Percentiles rank a stretch among this genome's conserved stretches.
phyloP scores from a whole-genome alignment of 2,329 filamentous ascomycete genomes.

The Fusarium sp. region DNA sequence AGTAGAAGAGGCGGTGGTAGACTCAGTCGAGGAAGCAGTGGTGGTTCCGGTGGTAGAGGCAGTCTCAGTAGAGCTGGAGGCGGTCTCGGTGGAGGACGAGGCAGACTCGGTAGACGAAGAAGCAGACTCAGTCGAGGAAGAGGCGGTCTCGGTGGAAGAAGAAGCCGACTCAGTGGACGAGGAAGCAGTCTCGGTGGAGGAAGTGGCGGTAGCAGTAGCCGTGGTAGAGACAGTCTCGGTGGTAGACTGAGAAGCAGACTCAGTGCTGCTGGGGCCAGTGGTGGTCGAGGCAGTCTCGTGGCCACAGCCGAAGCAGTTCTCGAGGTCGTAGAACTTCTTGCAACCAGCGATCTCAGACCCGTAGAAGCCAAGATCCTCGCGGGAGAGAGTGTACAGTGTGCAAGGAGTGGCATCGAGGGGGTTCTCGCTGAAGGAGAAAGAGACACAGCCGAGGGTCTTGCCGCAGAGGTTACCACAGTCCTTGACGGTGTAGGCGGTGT shows the following conservation, averaged over 20 bases:
- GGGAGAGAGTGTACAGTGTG: constrained; percentile 6
- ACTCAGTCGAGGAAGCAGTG: neutral
- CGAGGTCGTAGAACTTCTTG: constrained; percentile 27
- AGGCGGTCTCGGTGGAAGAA: neutral
- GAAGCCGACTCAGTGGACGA: neutral
- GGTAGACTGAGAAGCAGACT: neutral
- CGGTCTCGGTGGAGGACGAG: neutral
- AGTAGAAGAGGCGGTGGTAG: neutral
- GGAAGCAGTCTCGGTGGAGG: constrained; percentile 11
- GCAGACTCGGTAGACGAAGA: neutral
- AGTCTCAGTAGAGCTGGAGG: neutral
- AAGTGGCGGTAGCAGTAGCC: constrained; percentile 8
- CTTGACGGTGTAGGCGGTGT: neutral
- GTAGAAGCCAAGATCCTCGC: neutral
- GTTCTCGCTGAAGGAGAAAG: constrained; percentile 19
- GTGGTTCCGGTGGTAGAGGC: neutral
- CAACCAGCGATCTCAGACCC: neutral
- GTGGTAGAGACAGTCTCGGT: neutral
- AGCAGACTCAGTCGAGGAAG: neutral
- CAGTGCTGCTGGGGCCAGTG: neutral
- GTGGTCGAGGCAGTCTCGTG: neutral
- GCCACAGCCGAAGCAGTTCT: constrained; percentile 29
- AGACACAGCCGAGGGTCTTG: constrained; percentile 30
- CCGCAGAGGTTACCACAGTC: constrained; percentile 28
- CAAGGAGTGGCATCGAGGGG: neutral